phyloP scores from a whole-genome alignment of 2,329 filamentous ascomycete genomes.

The Fusarium odoratissimum region DNA sequence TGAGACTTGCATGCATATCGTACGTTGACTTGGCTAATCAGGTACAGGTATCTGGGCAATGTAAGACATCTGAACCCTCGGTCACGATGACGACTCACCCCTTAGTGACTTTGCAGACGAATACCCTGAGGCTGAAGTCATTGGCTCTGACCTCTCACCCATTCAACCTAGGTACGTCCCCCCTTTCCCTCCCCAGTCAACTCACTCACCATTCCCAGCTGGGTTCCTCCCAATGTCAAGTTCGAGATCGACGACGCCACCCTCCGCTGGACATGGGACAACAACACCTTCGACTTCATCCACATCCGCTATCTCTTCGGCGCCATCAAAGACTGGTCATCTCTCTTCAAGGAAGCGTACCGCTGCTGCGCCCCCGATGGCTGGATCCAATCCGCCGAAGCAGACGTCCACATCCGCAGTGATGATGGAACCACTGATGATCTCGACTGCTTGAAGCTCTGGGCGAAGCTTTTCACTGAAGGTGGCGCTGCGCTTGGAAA shows the following conservation, averaged over 20 bases:
- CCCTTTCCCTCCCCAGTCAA: fast-evolving
- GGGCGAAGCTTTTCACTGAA: slow-evolving; percentile 26
- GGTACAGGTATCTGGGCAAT: slow-evolving; percentile 41
- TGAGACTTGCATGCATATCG: neutral
- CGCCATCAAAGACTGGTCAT: slow-evolving; percentile 31
- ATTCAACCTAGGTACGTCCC: slow-evolving; percentile 24
- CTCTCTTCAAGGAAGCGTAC: slow-evolving; percentile 29
- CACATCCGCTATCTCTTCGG: slow-evolving; percentile 42
- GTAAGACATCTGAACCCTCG: neutral
- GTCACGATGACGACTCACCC: neutral
- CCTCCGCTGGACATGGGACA: slow-evolving; percentile 33
- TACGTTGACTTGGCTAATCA: neutral
- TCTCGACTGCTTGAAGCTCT: slow-evolving; percentile 24
- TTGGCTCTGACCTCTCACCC: slow-evolving; percentile 37
- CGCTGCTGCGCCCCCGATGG: slow-evolving; percentile 34
- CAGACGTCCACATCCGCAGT: slow-evolving; percentile 35
- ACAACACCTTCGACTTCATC: slow-evolving; percentile 36
- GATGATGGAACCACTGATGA: slow-evolving; percentile 37
- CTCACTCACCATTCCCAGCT: neutral
- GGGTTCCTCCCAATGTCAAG: slow-evolving; percentile 38
- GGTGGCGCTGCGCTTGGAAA: slow-evolving; percentile 27
- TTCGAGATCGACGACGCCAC: slow-evolving; percentile 41
- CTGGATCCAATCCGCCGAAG: slow-evolving; percentile 35
- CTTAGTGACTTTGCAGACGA: slow-evolving; percentile 37
- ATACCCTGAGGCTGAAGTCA: slow-evolving; percentile 34